These are phyloP conservation scores for Aphanomyces astaci DNA, from an alignment of 352 stramenopile species.

Conservation along the genomic window DNA sequence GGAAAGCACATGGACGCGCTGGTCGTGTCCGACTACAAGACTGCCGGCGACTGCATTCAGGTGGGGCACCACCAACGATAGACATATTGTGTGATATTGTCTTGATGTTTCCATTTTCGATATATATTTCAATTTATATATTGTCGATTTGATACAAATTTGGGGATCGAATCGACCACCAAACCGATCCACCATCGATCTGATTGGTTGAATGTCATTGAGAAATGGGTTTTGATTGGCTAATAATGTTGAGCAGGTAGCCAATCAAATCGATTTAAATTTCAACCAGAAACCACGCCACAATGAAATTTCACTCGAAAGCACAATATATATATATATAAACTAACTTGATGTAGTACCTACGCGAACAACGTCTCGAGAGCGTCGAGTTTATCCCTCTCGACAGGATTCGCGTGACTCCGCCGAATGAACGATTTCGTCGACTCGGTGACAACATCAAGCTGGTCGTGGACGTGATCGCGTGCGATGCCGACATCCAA, in stretches of 20 bases:
- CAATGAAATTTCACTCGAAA: too few relatives aligned
- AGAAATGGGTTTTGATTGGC: neutral
- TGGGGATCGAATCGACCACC: too few relatives aligned
- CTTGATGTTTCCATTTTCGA: too few relatives aligned
- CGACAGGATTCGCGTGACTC: conserved; percentile 88
- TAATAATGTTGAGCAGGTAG: too few relatives aligned
- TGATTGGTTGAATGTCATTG: too few relatives aligned
- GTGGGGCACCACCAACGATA: too few relatives aligned
- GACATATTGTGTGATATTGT: neutral
- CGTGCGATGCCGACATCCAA: conserved; percentile 88
- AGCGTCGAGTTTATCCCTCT: conserved; percentile 96
- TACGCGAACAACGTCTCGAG: conserved; percentile 92
- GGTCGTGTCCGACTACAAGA: conserved; percentile 73
- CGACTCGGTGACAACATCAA: conserved; percentile 87
- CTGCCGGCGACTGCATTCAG: conserved; percentile 76
- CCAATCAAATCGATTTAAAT: too few relatives aligned
- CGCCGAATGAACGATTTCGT: conserved; percentile 91
- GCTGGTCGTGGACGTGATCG: conserved; percentile 93
- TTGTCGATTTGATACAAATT: too few relatives aligned
- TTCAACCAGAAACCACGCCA: too few relatives aligned
- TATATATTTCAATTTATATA: too few relatives aligned
- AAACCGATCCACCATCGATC: too few relatives aligned
- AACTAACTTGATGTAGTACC: conserved; percentile 54
- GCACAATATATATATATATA: too few relatives aligned
- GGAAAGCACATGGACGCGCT: conserved; percentile 96